phyloP scores from a whole-genome alignment of 306 rosid species.

The Trichosanthes truncata region DNA sequence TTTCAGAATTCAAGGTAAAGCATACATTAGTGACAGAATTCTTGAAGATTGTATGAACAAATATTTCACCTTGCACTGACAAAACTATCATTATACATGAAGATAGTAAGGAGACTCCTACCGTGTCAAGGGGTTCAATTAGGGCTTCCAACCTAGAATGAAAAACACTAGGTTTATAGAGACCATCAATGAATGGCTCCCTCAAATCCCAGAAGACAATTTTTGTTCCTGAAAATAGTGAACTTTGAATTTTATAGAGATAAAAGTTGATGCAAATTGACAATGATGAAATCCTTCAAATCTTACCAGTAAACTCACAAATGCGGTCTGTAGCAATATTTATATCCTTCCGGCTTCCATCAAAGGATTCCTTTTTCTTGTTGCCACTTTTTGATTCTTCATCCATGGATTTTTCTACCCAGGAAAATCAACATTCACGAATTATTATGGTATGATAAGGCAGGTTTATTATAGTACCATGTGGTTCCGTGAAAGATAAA shows the following conservation, averaged over 20 bases:
- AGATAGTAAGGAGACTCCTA: constrained; percentile 20
- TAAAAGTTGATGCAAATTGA: constrained; percentile 15
- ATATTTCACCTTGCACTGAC: not conserved
- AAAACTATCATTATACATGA: not conserved
- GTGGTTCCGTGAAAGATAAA: not conserved
- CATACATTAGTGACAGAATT: not conserved
- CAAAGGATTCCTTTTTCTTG: constrained; percentile 58
- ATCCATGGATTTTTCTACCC: constrained; percentile 55
- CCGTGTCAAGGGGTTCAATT: constrained; percentile 82
- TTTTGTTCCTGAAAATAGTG: constrained; percentile 74
- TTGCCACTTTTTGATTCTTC: constrained; percentile 53
- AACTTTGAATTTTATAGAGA: constrained; percentile 11
- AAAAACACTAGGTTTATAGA: constrained; percentile 73
- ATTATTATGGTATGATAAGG: not conserved
- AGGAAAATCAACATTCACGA: constrained; percentile 10
- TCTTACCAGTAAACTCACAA: constrained; percentile 86
- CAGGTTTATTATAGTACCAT: not conserved
- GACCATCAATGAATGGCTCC: constrained; percentile 73
- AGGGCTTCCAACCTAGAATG: constrained; percentile 72
- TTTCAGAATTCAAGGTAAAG: not conserved
- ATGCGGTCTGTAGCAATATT: constrained; percentile 77
- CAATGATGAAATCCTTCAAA: not conserved
- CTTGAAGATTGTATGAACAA: not conserved
- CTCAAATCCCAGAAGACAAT: constrained; percentile 88
- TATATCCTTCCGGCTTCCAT: constrained; percentile 82